Evolutionary conservation across 1,139 yeast species (phyloP).

Genomic region (Hyphopichia wangnamkhiaoensis): DNA sequence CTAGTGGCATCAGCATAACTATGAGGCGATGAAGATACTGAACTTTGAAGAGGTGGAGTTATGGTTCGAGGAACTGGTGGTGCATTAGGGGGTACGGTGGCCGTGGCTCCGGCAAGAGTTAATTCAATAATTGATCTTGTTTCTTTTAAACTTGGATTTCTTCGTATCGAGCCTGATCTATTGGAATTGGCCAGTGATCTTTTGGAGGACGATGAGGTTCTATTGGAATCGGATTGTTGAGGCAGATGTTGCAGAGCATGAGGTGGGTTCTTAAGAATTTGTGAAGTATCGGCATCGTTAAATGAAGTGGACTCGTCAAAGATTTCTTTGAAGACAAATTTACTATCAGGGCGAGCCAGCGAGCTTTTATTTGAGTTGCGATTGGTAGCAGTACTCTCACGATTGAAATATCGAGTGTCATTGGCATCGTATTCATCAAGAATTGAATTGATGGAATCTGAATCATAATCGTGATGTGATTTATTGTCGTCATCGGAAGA

Average conservation of each 20-base stretch:
- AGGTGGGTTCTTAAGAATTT: neutral
- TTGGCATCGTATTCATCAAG: conserved; percentile 28
- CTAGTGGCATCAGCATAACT: conserved; percentile 6
- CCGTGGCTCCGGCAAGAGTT: conserved; percentile 9
- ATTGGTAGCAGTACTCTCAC: neutral
- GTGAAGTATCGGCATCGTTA: neutral
- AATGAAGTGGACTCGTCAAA: conserved; percentile 22
- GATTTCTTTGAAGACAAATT: conserved; percentile 31
- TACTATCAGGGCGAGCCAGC: conserved; percentile 3
- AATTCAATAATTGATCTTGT: conserved; percentile 9
- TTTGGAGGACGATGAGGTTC: conserved; percentile 4
- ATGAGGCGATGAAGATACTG: conserved; percentile 9
- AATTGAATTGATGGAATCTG: conserved; percentile 36
- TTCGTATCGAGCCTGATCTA: neutral
- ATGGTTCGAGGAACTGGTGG: conserved; percentile 1
- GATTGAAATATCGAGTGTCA: conserved; percentile 4
- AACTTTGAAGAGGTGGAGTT: neutral
- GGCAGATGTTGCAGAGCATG: conserved; percentile 1
- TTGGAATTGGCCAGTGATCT: conserved; percentile 5
- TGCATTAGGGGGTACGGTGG: conserved; percentile 1
- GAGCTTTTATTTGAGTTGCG: neutral
- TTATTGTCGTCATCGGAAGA: conserved; percentile 15
- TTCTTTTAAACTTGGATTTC: conserved; percentile 4
- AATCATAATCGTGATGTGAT: conserved; percentile 16
- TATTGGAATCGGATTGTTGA: neutral